Evolutionary conservation across 192 early-diverging fungal species (phyloP).

Genomic region (Gaertneriomyces sp.): DNA sequence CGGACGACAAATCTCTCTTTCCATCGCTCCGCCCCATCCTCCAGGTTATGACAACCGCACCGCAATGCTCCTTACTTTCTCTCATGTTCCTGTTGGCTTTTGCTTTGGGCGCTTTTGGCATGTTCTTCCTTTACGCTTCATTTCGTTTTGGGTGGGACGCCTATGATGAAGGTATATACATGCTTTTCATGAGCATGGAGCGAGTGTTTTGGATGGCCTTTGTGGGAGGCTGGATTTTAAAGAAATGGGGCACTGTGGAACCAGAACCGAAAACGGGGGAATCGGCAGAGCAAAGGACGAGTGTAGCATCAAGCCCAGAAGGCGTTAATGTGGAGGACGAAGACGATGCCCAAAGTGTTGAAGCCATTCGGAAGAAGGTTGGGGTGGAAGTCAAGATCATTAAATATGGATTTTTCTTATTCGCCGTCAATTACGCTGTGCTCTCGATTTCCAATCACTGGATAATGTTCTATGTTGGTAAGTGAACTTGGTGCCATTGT

Average conservation of each 20-base stretch:
- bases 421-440: slow-evolving; percentile 12
- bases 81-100: slow-evolving; percentile 28
- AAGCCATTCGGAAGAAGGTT: slow-evolving; percentile 11
- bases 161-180: slow-evolving; percentile 37
- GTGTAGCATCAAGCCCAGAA: background rate
- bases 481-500: slow-evolving; percentile 13
- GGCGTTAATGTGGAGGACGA: background rate
- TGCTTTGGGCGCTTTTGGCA: slow-evolving; percentile 15
- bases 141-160: slow-evolving; percentile 46
- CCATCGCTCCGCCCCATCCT: slow-evolving; percentile 2
- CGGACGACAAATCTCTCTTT: background rate
- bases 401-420: slow-evolving; percentile 20
- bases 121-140: slow-evolving; percentile 44
- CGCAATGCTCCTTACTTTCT: slow-evolving; percentile 18
- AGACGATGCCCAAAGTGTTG: background rate
- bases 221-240: slow-evolving; percentile 19
- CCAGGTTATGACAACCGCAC: slow-evolving; percentile 4
- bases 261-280: background rate
- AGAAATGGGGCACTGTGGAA: background rate
- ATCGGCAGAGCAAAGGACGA: background rate
- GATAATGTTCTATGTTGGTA: slow-evolving; percentile 35
- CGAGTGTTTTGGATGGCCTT: slow-evolving; percentile 35
- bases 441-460: slow-evolving; percentile 28
- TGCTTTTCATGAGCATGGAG: slow-evolving; percentile 24
- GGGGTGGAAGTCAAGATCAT: slow-evolving; percentile 16